Conservation (phyloP, 1,284 basidiomycete genomes). For the Trichosporon sp. region DNA sequence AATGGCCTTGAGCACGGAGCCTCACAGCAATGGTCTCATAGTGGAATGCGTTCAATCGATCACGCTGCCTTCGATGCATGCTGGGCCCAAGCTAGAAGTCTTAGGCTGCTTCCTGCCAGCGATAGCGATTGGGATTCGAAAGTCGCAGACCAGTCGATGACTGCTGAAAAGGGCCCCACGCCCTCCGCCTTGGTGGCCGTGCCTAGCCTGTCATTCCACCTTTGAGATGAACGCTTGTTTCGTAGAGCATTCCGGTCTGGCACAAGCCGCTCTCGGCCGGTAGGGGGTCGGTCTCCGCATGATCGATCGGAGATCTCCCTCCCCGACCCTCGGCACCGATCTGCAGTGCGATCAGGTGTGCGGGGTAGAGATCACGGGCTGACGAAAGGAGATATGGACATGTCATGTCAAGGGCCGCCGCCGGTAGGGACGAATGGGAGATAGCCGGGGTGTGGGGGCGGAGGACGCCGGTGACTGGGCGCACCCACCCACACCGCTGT, state of each 20-base stretch:
- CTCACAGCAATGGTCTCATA: no score
- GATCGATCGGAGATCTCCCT: background rate
- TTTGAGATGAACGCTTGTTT: no score
- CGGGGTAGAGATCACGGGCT: background rate
- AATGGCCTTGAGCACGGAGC: no score
- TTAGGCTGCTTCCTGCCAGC: no score
- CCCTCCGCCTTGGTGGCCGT: background rate
- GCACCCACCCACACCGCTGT: background rate
- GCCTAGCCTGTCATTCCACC: background rate
- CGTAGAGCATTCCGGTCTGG: no score
- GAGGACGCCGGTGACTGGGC: slow-evolving; percentile 1
- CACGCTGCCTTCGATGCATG: no score
- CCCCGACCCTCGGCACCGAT: slow-evolving; percentile 3
- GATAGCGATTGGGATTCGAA: background rate
- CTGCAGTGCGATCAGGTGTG: background rate
- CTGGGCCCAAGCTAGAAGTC: no score
- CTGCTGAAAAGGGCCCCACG: background rate
- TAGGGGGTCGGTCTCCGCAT: background rate
- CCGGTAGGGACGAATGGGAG: background rate
- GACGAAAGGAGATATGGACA: background rate
- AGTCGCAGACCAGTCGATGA: background rate
- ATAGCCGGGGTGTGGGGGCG: slow-evolving; percentile 7
- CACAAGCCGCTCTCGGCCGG: background rate
- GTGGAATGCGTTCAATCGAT: no score
- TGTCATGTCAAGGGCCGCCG: slow-evolving; percentile 8